Conservation (phyloP, 768 basidiomycete genomes). For the Cystofilobasidium capitatum region DNA sequence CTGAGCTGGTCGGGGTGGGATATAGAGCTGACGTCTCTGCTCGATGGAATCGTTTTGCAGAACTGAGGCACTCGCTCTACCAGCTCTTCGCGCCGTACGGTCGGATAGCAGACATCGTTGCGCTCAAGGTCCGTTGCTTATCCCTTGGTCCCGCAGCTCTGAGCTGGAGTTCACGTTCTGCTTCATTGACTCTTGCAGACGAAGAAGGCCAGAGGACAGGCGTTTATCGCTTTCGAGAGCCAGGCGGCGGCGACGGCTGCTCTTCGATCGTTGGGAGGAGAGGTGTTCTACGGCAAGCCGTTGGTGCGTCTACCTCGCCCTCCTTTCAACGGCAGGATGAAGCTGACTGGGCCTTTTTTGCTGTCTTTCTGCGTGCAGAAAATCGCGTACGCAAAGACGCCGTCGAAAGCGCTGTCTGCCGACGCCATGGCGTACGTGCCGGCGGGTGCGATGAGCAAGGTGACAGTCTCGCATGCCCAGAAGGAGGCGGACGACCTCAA, state of each 20-base stretch:
- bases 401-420: slow-evolving; percentile 24
- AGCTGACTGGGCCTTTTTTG: background rate
- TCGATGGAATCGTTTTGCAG: no score
- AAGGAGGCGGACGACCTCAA: slow-evolving; percentile 27
- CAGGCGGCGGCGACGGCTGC: slow-evolving; percentile 27
- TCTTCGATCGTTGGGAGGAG: slow-evolving; percentile 15
- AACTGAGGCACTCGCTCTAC: slow-evolving; percentile 26
- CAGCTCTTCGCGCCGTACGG: slow-evolving; percentile 27
- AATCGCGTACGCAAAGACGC: slow-evolving; percentile 24
- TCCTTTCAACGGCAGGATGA: background rate
- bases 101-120: slow-evolving; percentile 22
- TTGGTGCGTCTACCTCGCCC: slow-evolving; percentile 12
- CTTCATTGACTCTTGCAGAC: background rate
- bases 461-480: slow-evolving; percentile 23
- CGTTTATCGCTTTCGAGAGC: slow-evolving; percentile 21
- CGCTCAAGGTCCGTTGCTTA: slow-evolving; percentile 18
- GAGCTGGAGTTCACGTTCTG: background rate
- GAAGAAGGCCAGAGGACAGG: slow-evolving; percentile 23
- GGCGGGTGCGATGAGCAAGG: slow-evolving; percentile 8
- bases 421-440: slow-evolving; percentile 13
- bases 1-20: no score
- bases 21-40: background rate
- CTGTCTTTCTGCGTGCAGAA: slow-evolving; percentile 7
- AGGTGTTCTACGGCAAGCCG: slow-evolving; percentile 27
- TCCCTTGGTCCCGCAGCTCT: background rate